A percentile compares a stretch with the other conserved stretches of the same genome.
Evolutionary conservation across 306 rosid genomes (phyloP).

Genomic region (Mimosa bimucronata): DNA sequence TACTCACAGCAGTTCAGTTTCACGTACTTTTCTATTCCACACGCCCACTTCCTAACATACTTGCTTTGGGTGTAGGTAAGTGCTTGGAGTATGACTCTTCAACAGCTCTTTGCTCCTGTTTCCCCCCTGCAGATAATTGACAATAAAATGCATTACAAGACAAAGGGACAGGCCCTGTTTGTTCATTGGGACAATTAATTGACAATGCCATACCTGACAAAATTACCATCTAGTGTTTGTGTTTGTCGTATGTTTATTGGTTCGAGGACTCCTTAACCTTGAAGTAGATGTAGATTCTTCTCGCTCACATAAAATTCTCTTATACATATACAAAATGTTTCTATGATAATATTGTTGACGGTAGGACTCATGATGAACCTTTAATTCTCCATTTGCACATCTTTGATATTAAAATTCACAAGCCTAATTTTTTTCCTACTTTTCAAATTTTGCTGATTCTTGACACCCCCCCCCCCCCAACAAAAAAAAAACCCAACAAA

Average conservation of each 20-base stretch:
- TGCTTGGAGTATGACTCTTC: constrained; percentile 26
- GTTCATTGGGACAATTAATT: background rate
- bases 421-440: constrained; percentile 1
- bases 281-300: background rate
- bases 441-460: constrained; percentile 9
- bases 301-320: background rate
- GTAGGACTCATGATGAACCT: background rate
- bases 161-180: background rate
- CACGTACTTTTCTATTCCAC: constrained; percentile 87
- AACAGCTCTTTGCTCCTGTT: constrained; percentile 4
- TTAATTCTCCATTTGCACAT: background rate
- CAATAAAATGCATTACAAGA: background rate
- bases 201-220: constrained; percentile 1
- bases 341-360: background rate
- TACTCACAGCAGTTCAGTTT: constrained; percentile 79
- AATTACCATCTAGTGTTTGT: background rate
- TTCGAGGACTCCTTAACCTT: background rate
- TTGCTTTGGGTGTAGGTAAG: constrained; percentile 81
- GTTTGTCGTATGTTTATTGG: background rate
- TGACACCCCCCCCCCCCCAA: background rate
- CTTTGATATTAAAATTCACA: background rate
- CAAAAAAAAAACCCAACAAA: too few species aligned
- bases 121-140: background rate
- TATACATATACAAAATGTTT: background rate
- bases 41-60: constrained; percentile 85